Base-by-base conservation (phyloP, 2,329 filamentous ascomycete genomes). In the Penicillium psychrosexuale region DNA sequence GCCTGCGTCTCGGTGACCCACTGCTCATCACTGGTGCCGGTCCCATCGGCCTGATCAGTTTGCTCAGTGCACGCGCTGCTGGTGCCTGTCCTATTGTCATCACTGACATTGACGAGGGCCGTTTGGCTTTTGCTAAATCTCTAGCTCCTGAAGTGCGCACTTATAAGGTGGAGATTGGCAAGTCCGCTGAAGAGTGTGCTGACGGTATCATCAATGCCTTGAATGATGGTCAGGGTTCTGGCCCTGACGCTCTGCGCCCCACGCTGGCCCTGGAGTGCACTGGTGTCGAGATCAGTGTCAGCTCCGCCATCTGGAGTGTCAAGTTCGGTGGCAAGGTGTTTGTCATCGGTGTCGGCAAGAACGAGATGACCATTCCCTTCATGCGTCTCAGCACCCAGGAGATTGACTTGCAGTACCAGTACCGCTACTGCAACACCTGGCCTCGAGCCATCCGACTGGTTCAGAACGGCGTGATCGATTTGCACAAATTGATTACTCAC, bases 271-370 rank as follows among this genome's bases (percentile, higher is more conserved):
- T 97, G 75, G 93, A 97, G 76, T 97, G 93, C 79, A 97, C 94
- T 0, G 94, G 94, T 47, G 91, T 96, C 15, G 92, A 97, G 80
- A 90, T 86, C 76, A 92, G 88, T 72, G 89, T 97, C 67, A 84
- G 85, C 6, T 82, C 89, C 28, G 91, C 91, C 50, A 93, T 97
- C 71, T 94, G 92, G 83, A 87, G 90, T 9, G 84, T 89, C 72
- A 95, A 93, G 77, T 97, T 97, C 68, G 94, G 93, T 62, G 93
- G 94, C 66, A 96, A 95, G 77, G 93, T 97, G 51, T 97, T 97
- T 70, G 88, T 97, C 61, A 95, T 97, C 62, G 93, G 93, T 38
- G 92, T 97, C 3, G 94, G 93, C 63, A 93, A 89, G 81, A 92
- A 94, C 72, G 90, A 97, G 80, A 94, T 97, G 80, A 91, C 84